Conservation (phyloP, 106 monocot species). For the Acorus gramineus region DNA sequence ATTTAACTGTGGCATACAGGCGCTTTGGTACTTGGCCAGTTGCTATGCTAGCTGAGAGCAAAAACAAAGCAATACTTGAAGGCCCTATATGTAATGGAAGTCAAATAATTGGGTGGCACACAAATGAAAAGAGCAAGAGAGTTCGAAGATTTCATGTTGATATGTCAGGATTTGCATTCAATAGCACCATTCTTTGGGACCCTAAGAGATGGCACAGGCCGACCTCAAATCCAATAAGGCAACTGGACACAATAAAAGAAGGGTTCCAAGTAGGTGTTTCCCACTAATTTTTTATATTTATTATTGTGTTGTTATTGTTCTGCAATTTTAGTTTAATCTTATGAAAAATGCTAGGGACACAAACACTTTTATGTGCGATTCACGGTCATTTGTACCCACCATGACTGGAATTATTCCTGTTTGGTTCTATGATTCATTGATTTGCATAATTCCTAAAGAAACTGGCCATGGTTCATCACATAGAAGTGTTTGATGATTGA, state of each 20-base stretch:
- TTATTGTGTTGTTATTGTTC: too few relatives aligned
- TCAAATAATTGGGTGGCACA: neutral
- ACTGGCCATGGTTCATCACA: too few relatives aligned
- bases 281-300: neutral
- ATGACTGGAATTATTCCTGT: too few relatives aligned
- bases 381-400: too few relatives aligned
- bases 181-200: slow-evolving; percentile 92
- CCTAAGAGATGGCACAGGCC: slow-evolving; percentile 42
- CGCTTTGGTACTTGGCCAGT: slow-evolving; percentile 5
- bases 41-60: neutral
- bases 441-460: too few relatives aligned
- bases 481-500: too few relatives aligned
- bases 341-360: too few relatives aligned
- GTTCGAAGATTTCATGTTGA: slow-evolving; percentile 90
- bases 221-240: slow-evolving; percentile 41
- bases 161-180: slow-evolving; percentile 96
- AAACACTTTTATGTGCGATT: too few relatives aligned
- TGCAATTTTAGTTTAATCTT: too few relatives aligned
- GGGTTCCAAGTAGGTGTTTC: slow-evolving; percentile 62
- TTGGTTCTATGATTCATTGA: too few relatives aligned
- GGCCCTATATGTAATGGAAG: slow-evolving; percentile 3
- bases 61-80: neutral
- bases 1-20: neutral
- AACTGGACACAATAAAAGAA: slow-evolving; percentile 70
- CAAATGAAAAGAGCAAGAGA: slow-evolving; percentile 37